A percentile compares a stretch with the other conserved stretches of the same genome.
Evolutionary conservation across 2,329 filamentous ascomycete species (phyloP).

Genomic region (Aspergillus uvarum): DNA sequence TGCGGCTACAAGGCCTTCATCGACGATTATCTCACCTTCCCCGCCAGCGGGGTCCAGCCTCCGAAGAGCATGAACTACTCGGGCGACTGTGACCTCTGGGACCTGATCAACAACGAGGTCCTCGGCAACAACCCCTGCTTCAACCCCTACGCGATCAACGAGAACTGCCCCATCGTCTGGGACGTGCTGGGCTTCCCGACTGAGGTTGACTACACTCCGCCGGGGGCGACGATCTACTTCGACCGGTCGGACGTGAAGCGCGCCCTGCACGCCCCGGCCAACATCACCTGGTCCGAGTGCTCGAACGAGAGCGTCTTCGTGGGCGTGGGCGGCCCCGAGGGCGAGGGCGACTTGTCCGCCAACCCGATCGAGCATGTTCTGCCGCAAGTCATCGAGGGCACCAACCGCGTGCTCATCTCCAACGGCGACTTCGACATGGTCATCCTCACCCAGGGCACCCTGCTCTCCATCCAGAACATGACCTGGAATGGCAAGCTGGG

Average conservation of each 20-base stretch:
- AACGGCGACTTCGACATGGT: constrained; percentile 74
- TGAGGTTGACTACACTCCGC: constrained; percentile 56
- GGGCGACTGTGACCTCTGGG: constrained; percentile 58
- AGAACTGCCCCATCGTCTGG: constrained; percentile 69
- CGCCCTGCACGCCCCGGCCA: constrained; percentile 62
- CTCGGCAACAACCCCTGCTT: constrained; percentile 71
- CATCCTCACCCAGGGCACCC: constrained; percentile 67
- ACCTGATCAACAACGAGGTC: constrained; percentile 56
- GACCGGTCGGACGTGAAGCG: constrained; percentile 68
- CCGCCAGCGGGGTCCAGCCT: constrained; percentile 50
- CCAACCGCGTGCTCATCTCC: constrained; percentile 70
- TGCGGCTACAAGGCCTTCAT: constrained; percentile 51
- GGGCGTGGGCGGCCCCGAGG: constrained; percentile 35
- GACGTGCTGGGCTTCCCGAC: constrained; percentile 67
- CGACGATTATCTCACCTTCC: constrained; percentile 57
- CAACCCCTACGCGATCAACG: constrained; percentile 71
- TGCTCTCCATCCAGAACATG: constrained; percentile 78
- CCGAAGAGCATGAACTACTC: constrained; percentile 54
- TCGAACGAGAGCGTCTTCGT: constrained; percentile 47
- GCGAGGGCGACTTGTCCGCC: constrained; percentile 47
- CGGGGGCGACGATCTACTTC: constrained; percentile 65
- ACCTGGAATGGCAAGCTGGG: constrained; percentile 73
- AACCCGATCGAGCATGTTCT: constrained; percentile 54
- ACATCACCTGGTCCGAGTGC: constrained; percentile 34
- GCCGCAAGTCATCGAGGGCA: constrained; percentile 48